Evolutionary conservation across 768 basidiomycete genomes (phyloP), one percentile per base, ranked within the genome.

Genomic region (Artomyces pyxidatus): DNA sequence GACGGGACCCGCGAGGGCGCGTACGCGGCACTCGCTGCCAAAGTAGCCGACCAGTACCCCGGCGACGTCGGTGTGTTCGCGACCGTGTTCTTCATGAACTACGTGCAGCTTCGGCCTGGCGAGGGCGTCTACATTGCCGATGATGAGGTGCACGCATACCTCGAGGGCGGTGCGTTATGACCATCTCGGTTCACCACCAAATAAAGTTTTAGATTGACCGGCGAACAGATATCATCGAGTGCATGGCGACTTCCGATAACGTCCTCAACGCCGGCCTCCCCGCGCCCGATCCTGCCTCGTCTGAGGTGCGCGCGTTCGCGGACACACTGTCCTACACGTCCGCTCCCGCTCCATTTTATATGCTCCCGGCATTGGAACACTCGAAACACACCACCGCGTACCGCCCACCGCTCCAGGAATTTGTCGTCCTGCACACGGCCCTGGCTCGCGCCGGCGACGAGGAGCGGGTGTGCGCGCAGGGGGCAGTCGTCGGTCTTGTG

Each of bases 191-290:
- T n/a, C n/a, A n/a, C n/a, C n/a, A n/a, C n/a, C n/a, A n/a, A n/a
- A n/a, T n/a, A n/a, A n/a, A n/a, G n/a, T n/a, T n/a, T n/a, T n/a
- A n/a, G n/a, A n/a, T n/a, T n/a, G n/a, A n/a, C n/a, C n/a, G n/a
- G n/a, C n/a, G n/a, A 37, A 9, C 51, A 77, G 77, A 81, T 55
- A 80, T 80, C 62, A 75, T 81, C 65, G 78, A 79, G 57, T 78
- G 75, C 62, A 80, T 78, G 76, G 75, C 75, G 0, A 68, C 71
- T 3, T 74, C 72, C 0, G 78, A 80, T 66, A 79, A 80, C 60
- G 78, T 79, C 54, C 71, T 81, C 42, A 74, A 78, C 47, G 74
- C 75, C 17, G 78, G 76, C 16, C 71, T 79, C 44, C 52, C 53
- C 35, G 39, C 56, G 11, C 58, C 59, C 3, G 49, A 32, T 5